Conservation (phyloP, 306 rosid species). For the Cicer yamashitae region DNA sequence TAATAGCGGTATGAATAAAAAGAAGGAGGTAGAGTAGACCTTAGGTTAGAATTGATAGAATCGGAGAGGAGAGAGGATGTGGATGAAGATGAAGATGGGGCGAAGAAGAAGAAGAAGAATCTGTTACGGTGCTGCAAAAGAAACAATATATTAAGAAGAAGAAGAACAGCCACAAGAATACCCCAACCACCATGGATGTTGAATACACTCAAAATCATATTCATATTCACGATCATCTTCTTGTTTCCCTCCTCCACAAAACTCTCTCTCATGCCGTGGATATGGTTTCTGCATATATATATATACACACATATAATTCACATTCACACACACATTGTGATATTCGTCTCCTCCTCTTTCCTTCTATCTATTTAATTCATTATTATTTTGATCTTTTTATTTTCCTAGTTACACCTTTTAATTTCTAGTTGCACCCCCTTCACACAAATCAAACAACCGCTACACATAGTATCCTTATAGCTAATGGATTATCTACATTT, state of each 20-base stretch:
- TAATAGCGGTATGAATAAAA: not conserved
- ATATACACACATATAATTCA: no score
- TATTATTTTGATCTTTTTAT: no score
- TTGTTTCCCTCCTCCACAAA: slow-evolving; percentile 18
- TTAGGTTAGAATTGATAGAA: slow-evolving; percentile 45
- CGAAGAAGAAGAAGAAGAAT: slow-evolving; percentile 37
- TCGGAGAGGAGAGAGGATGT: slow-evolving; percentile 36
- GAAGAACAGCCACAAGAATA: slow-evolving; percentile 46
- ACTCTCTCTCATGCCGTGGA: not conserved
- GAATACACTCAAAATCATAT: slow-evolving; percentile 1
- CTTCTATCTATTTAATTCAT: no score
- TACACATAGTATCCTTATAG: no score
- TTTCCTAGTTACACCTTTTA: no score
- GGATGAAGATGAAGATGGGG: slow-evolving; percentile 45
- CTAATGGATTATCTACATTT: no score
- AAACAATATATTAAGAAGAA: slow-evolving; percentile 46
- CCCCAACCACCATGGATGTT: slow-evolving; percentile 62
- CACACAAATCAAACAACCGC: no score
- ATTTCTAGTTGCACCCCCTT: no score
- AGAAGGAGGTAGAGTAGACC: slow-evolving; percentile 25
- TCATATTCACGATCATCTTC: not conserved
- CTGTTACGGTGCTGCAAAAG: slow-evolving; percentile 55
- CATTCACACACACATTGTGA: not conserved
- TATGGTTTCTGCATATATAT: not conserved
- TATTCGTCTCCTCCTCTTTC: not conserved